Evolutionary conservation across 192 early-diverging fungal genomes (phyloP), one percentile per base, ranked within the genome.

Genomic region (Coemansia sp.): DNA sequence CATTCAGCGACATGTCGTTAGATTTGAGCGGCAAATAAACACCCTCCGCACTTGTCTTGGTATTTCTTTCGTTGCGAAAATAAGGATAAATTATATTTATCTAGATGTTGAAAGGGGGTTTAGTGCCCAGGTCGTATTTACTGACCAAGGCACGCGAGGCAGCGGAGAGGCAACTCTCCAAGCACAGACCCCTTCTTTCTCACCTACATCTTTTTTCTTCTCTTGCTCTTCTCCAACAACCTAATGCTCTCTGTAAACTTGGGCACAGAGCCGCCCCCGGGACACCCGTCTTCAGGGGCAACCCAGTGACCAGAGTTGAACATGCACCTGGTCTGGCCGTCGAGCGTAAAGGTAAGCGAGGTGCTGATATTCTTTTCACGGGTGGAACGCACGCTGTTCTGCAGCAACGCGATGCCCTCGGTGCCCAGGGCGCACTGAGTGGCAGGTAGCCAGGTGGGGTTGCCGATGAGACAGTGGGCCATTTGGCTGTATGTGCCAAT

Each of bases 251-350:
- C 54, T 23, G 53, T 46, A 49, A 78, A 78, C 13, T 27, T 46
- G 1, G 69, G 50, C 25, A 78, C 75, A 1, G 60, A 60, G 1
- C 47, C 51, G 12, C 75, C 75, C 21, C 75, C 75, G 5, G 75
- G 69, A 48, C 75, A 78, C 5, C 54, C 65, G 9, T 78, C 69
- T 37, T 78, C 69, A 11, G 69, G 21, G 0, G 33, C 55, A 1
- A 68, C 64, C 75, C 75, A 78, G 21, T 67, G 61, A 9, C 69
- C 69, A 3, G 69, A 71, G 40, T 71, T 69, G 27, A 64, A 78
- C 4, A 68, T 33, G 27, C 75, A 78, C 18, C 75, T 52, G 14
- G 67, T 61, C 7, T 38, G 23, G 7, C 66, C 69, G 39, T 78
- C 71, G 12, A 78, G 40, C 4, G 61, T 39, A 64, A 78, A 71